Evolutionary conservation across 2,329 filamentous ascomycete species (phyloP).

Genomic region (Fusarium liriodendri): DNA sequence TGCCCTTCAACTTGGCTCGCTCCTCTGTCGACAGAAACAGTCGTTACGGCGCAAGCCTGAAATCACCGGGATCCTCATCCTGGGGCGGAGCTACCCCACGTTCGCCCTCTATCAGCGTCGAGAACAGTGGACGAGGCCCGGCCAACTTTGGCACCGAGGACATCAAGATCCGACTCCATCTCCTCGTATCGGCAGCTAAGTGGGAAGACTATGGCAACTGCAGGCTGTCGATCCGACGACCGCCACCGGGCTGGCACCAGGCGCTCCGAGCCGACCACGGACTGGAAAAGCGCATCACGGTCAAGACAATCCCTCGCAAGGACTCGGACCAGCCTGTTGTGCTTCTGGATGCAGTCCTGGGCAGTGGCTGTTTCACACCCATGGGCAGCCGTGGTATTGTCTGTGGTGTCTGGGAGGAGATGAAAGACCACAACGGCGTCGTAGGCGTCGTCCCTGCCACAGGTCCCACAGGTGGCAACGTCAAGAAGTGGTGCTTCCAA

Average conservation of each 20-base stretch:
- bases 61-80: conserved; percentile 69
- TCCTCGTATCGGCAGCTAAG: conserved; percentile 78
- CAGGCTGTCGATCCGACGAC: conserved; percentile 81
- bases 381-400: conserved; percentile 89
- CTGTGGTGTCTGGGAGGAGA: conserved; percentile 86
- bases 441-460: conserved; percentile 63
- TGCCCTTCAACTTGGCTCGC: conserved; percentile 83
- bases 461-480: conserved; percentile 64
- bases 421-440: conserved; percentile 71
- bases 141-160: conserved; percentile 74
- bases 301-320: conserved; percentile 77
- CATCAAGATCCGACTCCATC: conserved; percentile 87
- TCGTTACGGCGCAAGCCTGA: conserved; percentile 68
- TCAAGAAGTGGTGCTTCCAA: conserved; percentile 74
- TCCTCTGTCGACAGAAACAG: conserved; percentile 75
- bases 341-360: conserved; percentile 85
- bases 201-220: conserved; percentile 95
- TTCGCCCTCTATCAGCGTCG: conserved; percentile 68
- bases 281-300: conserved; percentile 86
- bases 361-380: conserved; percentile 85
- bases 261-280: conserved; percentile 71
- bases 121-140: conserved; percentile 62
- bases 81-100: conserved; percentile 61
- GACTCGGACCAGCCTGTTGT: conserved; percentile 67
- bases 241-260: conserved; percentile 71